Percentiles rank a stretch among this genome's conserved stretches.
These are phyloP conservation scores for Candida tetrigidarum DNA, from an alignment of 1,139 yeast species.

Conservation along the genomic window DNA sequence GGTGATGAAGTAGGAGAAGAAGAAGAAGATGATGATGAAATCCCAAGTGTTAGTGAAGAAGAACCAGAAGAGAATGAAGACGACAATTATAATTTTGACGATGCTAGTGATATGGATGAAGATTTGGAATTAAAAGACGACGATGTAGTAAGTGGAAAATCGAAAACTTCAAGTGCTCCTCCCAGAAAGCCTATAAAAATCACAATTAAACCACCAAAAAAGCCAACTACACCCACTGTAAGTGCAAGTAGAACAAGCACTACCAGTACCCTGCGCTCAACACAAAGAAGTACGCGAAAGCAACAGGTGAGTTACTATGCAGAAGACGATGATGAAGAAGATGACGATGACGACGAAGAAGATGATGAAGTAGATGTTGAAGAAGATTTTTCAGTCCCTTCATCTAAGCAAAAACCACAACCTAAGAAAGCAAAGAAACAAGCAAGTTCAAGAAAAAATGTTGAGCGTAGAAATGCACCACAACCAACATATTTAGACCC, in stretches of 20 bases:
- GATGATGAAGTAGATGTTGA: conserved; percentile 21
- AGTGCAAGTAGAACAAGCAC: conserved; percentile 2
- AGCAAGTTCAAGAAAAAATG: conserved; percentile 1
- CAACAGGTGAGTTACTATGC: conserved; percentile 38
- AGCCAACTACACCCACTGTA: conserved; percentile 8
- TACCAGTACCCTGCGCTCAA: conserved; percentile 10
- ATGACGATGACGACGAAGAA: conserved; percentile 29
- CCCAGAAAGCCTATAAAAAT: conserved; percentile 16
- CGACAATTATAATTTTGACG: conserved; percentile 39
- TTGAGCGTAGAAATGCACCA: conserved; percentile 11
- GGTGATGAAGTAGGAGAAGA: conserved; percentile 22
- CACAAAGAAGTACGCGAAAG: conserved; percentile 30
- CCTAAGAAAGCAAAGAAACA: conserved; percentile 8
- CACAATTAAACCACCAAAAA: conserved; percentile 19
- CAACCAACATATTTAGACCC: conserved; percentile 38
- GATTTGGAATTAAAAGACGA: conserved; percentile 38
- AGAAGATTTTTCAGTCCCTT: conserved; percentile 14
- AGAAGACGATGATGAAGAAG: conserved; percentile 35
- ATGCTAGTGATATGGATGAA: conserved; percentile 47
- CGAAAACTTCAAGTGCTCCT: conserved; percentile 6
- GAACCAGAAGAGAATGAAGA: conserved; percentile 19
- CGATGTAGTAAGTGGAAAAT: conserved; percentile 17
- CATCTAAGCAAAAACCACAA: conserved; percentile 1
- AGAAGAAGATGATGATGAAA: conserved; percentile 27
- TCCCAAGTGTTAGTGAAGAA: conserved; percentile 30